A percentile compares a stretch with the other conserved stretches of the same genome.
Evolutionary conservation across 2,329 filamentous ascomycete species (phyloP).

Genomic region (Colletotrichum incanum): DNA sequence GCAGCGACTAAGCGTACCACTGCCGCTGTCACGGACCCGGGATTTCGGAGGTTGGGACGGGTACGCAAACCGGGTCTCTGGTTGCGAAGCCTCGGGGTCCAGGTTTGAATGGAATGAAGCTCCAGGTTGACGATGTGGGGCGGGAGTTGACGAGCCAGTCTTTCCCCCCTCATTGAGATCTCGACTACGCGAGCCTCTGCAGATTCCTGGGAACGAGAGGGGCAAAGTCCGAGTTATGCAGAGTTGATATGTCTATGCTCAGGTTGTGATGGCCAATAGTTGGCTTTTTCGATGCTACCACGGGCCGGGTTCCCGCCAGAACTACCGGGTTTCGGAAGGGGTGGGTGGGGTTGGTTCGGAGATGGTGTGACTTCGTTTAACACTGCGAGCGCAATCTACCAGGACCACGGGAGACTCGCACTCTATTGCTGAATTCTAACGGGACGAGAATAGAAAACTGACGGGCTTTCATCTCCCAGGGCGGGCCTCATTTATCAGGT

Average conservation of each 20-base stretch:
- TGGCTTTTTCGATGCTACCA: not conserved
- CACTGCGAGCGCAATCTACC: constrained; percentile 13
- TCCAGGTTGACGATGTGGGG: constrained; percentile 1
- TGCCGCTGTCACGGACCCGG: not conserved
- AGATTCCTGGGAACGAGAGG: not conserved
- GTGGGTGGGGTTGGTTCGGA: constrained; percentile 1
- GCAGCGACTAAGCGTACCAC: not conserved
- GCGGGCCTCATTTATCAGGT: constrained; percentile 5
- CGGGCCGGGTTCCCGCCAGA: not conserved
- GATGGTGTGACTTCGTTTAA: constrained; percentile 15
- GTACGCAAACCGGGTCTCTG: not conserved
- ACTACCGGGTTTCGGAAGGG: not conserved
- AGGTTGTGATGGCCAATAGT: not conserved
- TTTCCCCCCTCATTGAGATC: not conserved
- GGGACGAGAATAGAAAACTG: not conserved
- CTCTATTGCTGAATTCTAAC: not conserved
- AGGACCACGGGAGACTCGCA: constrained; percentile 1
- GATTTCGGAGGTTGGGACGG: not conserved
- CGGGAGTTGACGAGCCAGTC: not conserved
- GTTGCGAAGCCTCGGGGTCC: not conserved
- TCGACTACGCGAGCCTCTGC: not conserved
- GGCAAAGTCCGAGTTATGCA: not conserved
- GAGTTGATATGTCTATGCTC: not conserved
- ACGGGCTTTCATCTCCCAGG: not conserved
- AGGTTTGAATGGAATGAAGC: not conserved